Conservation (phyloP, 176 grass and related monocot genomes). For the Typha latifolia region DNA sequence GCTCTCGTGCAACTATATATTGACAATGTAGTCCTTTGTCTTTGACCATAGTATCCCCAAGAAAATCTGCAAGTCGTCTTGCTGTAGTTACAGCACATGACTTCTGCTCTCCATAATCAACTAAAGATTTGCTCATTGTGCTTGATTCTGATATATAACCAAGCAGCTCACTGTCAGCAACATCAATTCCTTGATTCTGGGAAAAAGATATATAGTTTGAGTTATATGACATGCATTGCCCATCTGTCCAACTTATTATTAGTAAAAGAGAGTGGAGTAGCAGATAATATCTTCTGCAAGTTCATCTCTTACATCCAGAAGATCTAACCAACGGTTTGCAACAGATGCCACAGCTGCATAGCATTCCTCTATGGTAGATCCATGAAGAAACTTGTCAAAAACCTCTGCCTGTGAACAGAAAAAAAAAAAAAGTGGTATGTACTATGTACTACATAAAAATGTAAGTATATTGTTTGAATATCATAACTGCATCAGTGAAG, state of each 20-base stretch:
- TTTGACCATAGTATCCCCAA: slow-evolving; percentile 91
- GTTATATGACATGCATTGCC: slow-evolving; percentile 22
- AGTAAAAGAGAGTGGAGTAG: background rate
- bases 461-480: too few species aligned
- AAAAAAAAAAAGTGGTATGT: slow-evolving; percentile 13
- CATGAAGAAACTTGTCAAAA: slow-evolving; percentile 97
- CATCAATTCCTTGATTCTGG: slow-evolving; percentile 95
- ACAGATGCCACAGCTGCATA: slow-evolving; percentile 96
- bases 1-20: slow-evolving; percentile 84
- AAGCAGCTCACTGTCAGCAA: slow-evolving; percentile 89
- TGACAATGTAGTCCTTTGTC: slow-evolving; percentile 97
- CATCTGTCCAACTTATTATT: slow-evolving; percentile 1
- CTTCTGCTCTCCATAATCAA: slow-evolving; percentile 90
- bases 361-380: slow-evolving; percentile 90
- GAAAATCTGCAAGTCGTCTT: slow-evolving; percentile 81
- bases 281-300: background rate
- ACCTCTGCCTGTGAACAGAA: slow-evolving; percentile 70
- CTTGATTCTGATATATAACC: slow-evolving; percentile 92
- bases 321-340: slow-evolving; percentile 89
- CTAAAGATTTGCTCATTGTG: slow-evolving; percentile 98
- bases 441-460: background rate
- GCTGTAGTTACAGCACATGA: slow-evolving; percentile 95
- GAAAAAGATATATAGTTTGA: slow-evolving; percentile 20
- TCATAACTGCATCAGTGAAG: too few species aligned
- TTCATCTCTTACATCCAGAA: slow-evolving; percentile 67